Base-by-base conservation (phyloP, 2,329 filamentous ascomycete species). In the Aciculosporium take region DNA sequence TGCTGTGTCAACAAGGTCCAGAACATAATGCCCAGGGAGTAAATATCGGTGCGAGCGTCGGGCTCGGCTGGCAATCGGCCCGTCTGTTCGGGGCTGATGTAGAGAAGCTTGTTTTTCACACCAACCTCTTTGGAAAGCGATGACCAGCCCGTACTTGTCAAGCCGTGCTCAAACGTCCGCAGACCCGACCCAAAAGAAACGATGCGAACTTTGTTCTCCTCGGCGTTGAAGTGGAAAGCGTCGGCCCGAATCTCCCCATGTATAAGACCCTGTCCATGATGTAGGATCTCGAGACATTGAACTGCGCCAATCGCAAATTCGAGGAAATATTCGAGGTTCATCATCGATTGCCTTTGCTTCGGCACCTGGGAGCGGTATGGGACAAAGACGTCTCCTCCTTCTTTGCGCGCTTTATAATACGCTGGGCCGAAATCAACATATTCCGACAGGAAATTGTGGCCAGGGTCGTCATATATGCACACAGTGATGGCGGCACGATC, bases 31-130 rank as follows among this genome's bases (percentile, higher is more conserved):
- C 89, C 89, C 1, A 95, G 66, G 0, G 85, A 88, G 63, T 95
- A 95, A 25, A 95, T 93, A 59, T 96, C 89, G 13, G 89, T 95
- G 31, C 89, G 76, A 33, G 76, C 84, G 60, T 95, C 89, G 1
- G 89, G 89, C 58, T 95, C 88, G 3, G 84, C 86, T 3, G 87
- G 84, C 73, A 95, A 82, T 17, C 89, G 79, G 12, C 89, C 89
- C 2, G 89, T 95, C 65, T 95, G 89, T 56, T 96, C 89, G 0
- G 89, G 88, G 36, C 87, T 89, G 56, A 95, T 93, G 56, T 86
- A 95, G 39, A 88, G 77, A 17, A 96, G 68, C 60, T 94, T 94
- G 55, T 88, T 81, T 61, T 86, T 87, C 31, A 87, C 84, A 2
- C 88, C 88, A 7, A 87, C 63, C 57, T 95, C 84, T 45, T 82